These are phyloP conservation scores for Penicillium canariense DNA, from an alignment of 495 filamentous ascomycete species.

Conservation along the genomic window DNA sequence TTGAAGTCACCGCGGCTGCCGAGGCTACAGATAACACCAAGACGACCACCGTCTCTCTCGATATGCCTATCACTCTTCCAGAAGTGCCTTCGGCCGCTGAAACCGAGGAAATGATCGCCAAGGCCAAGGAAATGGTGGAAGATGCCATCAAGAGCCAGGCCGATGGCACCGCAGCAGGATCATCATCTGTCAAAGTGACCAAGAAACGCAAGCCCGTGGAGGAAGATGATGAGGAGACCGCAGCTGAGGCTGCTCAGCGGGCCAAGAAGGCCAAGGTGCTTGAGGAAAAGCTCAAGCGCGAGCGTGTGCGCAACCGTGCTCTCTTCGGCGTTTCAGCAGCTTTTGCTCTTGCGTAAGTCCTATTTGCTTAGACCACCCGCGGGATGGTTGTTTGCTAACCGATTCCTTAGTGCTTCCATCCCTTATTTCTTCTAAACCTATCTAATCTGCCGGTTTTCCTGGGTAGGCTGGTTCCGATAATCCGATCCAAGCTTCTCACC, in stretches of 20 bases:
- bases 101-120: conserved; percentile 74
- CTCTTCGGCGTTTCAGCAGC: conserved; percentile 80
- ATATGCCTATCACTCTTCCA: conserved; percentile 64
- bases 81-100: conserved; percentile 71
- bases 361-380: not conserved
- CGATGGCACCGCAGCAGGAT: conserved; percentile 33
- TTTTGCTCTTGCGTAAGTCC: conserved; percentile 81
- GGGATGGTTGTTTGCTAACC: conserved; percentile 18
- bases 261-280: conserved; percentile 75
- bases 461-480: not conserved
- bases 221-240: conserved; percentile 55
- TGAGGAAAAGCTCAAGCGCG: conserved; percentile 72
- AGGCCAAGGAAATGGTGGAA: conserved; percentile 87
- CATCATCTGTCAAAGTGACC: conserved; percentile 44
- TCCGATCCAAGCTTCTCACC: not conserved
- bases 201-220: conserved; percentile 85
- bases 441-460: not conserved
- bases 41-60: conserved; percentile 76
- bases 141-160: conserved; percentile 62
- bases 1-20: conserved; percentile 22
- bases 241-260: conserved; percentile 44
- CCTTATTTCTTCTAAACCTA: conserved; percentile 44
- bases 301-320: conserved; percentile 78
- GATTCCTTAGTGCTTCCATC: conserved; percentile 39
- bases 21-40: conserved; percentile 58